Evolutionary conservation across 2,329 filamentous ascomycete genomes (phyloP).

Genomic region (Zalaria obscura): DNA sequence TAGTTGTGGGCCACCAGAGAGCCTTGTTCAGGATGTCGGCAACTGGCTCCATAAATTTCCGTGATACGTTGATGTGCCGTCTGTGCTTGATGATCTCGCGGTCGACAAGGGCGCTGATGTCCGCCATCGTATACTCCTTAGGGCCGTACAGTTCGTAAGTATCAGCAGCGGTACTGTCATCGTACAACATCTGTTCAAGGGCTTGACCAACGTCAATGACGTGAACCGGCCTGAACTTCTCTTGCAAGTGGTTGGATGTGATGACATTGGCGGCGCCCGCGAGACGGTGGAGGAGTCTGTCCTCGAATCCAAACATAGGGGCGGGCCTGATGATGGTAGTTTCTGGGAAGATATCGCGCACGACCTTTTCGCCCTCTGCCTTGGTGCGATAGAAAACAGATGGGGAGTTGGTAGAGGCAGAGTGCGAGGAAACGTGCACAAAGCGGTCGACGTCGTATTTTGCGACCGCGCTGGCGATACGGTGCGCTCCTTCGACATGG

Average conservation of each 20-base stretch:
- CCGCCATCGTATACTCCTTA: conserved; percentile 75
- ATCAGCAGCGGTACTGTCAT: conserved; percentile 78
- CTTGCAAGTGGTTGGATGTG: conserved; percentile 85
- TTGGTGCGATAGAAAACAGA: conserved; percentile 91
- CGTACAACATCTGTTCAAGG: conserved; percentile 77
- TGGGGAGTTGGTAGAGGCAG: conserved; percentile 62
- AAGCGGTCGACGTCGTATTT: conserved; percentile 98
- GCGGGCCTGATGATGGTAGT: conserved; percentile 92
- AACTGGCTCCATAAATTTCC: conserved; percentile 59
- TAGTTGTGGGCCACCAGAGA: conserved; percentile 80
- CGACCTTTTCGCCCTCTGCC: conserved; percentile 69
- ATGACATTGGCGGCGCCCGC: conserved; percentile 69
- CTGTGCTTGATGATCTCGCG: conserved; percentile 83
- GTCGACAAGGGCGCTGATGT: conserved; percentile 80
- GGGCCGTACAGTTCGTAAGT: conserved; percentile 93
- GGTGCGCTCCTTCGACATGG: conserved; percentile 80
- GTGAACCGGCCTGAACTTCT: conserved; percentile 85
- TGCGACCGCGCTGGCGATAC: conserved; percentile 84
- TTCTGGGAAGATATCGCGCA: conserved; percentile 82
- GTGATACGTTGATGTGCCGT: conserved; percentile 83
- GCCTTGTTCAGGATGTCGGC: conserved; percentile 63
- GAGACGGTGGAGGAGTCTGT: conserved; percentile 75
- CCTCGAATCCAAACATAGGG: conserved; percentile 89
- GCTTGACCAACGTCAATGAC: conserved; percentile 81
- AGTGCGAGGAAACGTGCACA: conserved; percentile 94